Conservation (phyloP, 805 yeast genomes). For the Kuraishia molischiana region DNA sequence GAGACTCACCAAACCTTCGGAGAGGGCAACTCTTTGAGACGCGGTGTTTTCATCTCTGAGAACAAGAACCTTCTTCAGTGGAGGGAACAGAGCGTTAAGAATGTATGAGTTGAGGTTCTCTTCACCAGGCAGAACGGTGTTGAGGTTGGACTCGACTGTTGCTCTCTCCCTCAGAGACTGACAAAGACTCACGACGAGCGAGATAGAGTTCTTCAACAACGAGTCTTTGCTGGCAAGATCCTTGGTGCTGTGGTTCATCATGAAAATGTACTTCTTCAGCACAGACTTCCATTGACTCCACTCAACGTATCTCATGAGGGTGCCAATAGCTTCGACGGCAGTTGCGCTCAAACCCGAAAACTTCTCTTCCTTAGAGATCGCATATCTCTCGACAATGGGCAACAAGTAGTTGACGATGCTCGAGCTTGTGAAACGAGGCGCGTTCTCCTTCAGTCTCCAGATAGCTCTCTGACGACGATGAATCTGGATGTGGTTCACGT, state of each 20-base stretch:
- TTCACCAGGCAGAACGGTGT: slow-evolving; percentile 22
- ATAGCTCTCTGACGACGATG: slow-evolving; percentile 84
- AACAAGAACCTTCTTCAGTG: slow-evolving; percentile 47
- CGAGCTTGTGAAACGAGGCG: slow-evolving; percentile 33
- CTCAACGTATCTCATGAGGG: slow-evolving; percentile 44
- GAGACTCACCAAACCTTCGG: slow-evolving; percentile 69
- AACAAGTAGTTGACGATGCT: slow-evolving; percentile 72
- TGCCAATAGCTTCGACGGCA: slow-evolving; percentile 52
- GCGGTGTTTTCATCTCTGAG: slow-evolving; percentile 74
- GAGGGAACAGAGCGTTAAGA: slow-evolving; percentile 48
- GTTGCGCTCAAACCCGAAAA: slow-evolving; percentile 55
- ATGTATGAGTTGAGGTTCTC: slow-evolving; percentile 37
- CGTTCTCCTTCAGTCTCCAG: slow-evolving; percentile 40
- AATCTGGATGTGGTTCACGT: slow-evolving; percentile 74
- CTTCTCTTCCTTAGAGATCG: slow-evolving; percentile 39
- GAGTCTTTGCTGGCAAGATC: slow-evolving; percentile 13
- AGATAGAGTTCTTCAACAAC: slow-evolving; percentile 45
- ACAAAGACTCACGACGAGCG: slow-evolving; percentile 48
- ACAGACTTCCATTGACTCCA: slow-evolving; percentile 80
- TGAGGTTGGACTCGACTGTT: slow-evolving; percentile 8
- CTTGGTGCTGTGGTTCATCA: slow-evolving; percentile 11
- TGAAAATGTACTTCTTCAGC: slow-evolving; percentile 50
- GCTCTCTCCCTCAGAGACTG: slow-evolving; percentile 23
- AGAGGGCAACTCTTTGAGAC: slow-evolving; percentile 63
- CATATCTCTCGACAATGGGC: slow-evolving; percentile 81